Evolutionary conservation across 2,329 filamentous ascomycete species (phyloP).

Genomic region (Trichothecium sympodiale): DNA sequence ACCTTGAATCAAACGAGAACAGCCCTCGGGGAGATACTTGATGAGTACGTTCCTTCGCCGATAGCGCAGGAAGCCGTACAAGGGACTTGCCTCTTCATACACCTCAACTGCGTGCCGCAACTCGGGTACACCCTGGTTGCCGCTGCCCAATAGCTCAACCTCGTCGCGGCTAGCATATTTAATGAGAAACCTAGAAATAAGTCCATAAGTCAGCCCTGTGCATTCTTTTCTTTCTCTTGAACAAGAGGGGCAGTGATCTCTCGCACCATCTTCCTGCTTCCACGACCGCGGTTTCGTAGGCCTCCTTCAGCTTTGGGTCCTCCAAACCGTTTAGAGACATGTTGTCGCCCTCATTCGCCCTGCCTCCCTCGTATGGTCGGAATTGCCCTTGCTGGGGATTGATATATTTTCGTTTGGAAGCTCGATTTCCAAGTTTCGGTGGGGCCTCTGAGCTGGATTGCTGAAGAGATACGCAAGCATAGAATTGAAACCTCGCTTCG

Average conservation of each 20-base stretch:
- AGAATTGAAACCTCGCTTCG: conserved; percentile 2
- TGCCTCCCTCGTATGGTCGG: too few relatives aligned
- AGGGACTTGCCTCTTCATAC: conserved; percentile 74
- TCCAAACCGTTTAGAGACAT: conserved; percentile 98
- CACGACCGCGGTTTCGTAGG: conserved; percentile 65
- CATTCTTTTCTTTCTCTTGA: not conserved
- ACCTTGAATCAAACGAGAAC: conserved; percentile 90
- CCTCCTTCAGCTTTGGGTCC: conserved; percentile 67
- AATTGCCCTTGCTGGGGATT: conserved; percentile 4
- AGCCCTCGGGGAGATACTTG: conserved; percentile 85
- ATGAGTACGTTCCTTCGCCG: conserved; percentile 81
- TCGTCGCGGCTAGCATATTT: conserved; percentile 87
- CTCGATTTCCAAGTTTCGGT: not conserved
- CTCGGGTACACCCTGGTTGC: conserved; percentile 74
- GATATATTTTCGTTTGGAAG: too few relatives aligned
- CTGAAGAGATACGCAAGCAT: not conserved
- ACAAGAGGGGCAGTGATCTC: not conserved
- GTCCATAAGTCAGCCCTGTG: not conserved
- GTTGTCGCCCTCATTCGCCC: conserved; percentile 7
- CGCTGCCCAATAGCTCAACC: conserved; percentile 64
- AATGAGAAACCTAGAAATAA: conserved; percentile 70
- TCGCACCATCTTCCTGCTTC: conserved; percentile 92
- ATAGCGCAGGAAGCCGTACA: conserved; percentile 89
- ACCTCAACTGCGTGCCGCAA: conserved; percentile 65
- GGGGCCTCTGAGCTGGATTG: too few relatives aligned